A percentile compares a stretch with the other conserved stretches of the same genome.
Conservation (phyloP, 179 eudicot species). For the Heliamphora pulchella region DNA sequence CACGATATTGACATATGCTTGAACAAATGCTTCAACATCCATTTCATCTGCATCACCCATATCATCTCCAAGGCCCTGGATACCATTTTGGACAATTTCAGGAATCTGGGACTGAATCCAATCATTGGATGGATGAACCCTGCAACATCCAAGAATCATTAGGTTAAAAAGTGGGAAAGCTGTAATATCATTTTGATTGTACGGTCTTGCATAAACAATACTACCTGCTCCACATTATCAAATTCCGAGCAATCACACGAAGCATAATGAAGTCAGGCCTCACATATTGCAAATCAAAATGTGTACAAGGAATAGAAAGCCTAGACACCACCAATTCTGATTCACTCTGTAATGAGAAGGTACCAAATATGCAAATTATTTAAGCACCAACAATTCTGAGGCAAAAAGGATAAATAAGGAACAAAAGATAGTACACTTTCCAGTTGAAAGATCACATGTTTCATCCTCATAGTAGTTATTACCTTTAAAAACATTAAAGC, state of each 20-base stretch:
- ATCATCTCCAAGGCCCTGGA: conserved; percentile 54
- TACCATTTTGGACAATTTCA: conserved; percentile 54
- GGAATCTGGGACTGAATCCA: conserved; percentile 95
- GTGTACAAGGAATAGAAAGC: conserved; percentile 78
- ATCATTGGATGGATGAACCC: conserved; percentile 70
- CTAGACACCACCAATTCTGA: conserved; percentile 68
- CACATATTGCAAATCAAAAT: conserved; percentile 82
- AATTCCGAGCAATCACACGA: conserved; percentile 83
- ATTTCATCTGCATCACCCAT: conserved; percentile 53
- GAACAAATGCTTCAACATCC: conserved; percentile 76
- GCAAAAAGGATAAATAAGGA: background rate
- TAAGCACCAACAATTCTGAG: background rate
- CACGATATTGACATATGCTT: conserved; percentile 84
- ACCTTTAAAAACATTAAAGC: conserved; percentile 95
- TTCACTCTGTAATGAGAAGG: conserved; percentile 62
- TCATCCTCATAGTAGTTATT: conserved; percentile 9
- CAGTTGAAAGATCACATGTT: conserved; percentile 10
- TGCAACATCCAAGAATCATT: conserved; percentile 20
- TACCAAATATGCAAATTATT: conserved; percentile 1
- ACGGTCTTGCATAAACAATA: background rate
- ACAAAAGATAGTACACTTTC: background rate
- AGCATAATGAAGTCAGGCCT: conserved; percentile 98
- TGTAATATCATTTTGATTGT: background rate
- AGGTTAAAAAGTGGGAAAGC: background rate
- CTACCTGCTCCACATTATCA: conserved; percentile 97